Evolutionary conservation across 1,139 yeast species (phyloP), one percentile per base, ranked within the genome.

Genomic region (Groenewaldozyma auringiensis): DNA sequence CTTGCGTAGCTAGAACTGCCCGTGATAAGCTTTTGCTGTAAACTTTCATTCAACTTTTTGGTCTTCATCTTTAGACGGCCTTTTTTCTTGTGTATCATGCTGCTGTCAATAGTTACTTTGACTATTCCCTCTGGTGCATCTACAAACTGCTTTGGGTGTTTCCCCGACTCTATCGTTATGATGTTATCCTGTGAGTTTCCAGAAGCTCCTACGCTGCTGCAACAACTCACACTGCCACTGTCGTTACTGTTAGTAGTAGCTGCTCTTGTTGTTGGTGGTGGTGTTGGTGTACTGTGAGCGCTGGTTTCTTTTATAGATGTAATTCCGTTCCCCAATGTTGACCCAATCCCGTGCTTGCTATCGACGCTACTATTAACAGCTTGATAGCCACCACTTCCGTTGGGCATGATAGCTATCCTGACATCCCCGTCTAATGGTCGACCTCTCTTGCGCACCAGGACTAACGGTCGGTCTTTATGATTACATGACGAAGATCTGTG

Each of bases 381-480:
- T 25, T 25, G 29, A 25, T 25, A 25, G 11, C 29, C 29, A 11
- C 29, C 29, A 25, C 11, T 25, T 11, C 29, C 29, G 27, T 57
- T 54, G 2, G 64, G 63, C 37, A 59, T 48, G 4, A 60, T 58
- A 4, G 63, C 63, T 20, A 59, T 51, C 34, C 63, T 47, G 32
- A 54, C 51, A 16, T 48, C 47, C 25, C 52, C 58, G 39, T 50
- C 51, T 14, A 49, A 53, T 2, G 96, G 96, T 43, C 97, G 68
- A 0, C 97, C 97, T 49, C 94, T 76, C 32, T 86, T 77, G 37
- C 96, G 72, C n/a, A 89, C 96, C 56, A 86, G 87, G 18, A 87
- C 79, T 35, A 89, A 68, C 32, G 94, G 88, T 42, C 96, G 71
- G 43, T 76, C 72, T 41, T 83, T 78, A 63, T 92, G 98, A 48